Evolutionary conservation across 2,329 filamentous ascomycete genomes (phyloP).

Genomic region (Botryotinia globosa): DNA sequence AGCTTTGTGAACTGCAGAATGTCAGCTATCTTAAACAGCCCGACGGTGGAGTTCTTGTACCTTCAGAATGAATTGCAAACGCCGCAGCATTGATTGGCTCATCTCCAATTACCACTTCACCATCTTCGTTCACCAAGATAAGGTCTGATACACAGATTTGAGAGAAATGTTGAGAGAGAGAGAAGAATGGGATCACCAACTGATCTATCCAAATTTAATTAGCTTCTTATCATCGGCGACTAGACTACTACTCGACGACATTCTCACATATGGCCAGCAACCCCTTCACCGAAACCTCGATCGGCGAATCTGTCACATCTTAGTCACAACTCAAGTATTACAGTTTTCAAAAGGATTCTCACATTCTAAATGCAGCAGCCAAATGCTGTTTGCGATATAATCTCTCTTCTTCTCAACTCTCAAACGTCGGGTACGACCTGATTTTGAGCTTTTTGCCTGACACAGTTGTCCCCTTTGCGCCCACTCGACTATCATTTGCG

Average conservation of each 20-base stretch:
- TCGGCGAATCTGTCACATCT: slow-evolving; percentile 25
- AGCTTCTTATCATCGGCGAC: slow-evolving; percentile 6
- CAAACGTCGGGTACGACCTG: slow-evolving; percentile 42
- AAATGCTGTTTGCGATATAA: slow-evolving; percentile 34
- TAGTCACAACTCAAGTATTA: neutral
- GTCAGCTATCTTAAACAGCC: neutral
- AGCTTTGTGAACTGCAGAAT: slow-evolving; percentile 48
- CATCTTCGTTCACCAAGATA: slow-evolving; percentile 60
- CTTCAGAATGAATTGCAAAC: slow-evolving; percentile 47
- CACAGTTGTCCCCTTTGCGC: slow-evolving; percentile 47
- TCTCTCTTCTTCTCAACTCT: slow-evolving; percentile 30
- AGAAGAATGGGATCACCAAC: slow-evolving; percentile 42
- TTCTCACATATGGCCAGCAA: slow-evolving; percentile 56
- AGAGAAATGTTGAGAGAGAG: slow-evolving; percentile 60
- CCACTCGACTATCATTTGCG: slow-evolving; percentile 43
- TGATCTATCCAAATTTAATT: slow-evolving; percentile 38
- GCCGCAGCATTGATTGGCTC: slow-evolving; percentile 47
- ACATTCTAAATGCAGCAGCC: slow-evolving; percentile 32
- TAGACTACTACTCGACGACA: slow-evolving; percentile 12
- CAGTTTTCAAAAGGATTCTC: neutral
- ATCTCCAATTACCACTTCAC: slow-evolving; percentile 62
- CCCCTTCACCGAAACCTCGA: slow-evolving; percentile 50
- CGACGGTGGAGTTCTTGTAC: slow-evolving; percentile 20
- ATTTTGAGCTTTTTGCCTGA: slow-evolving; percentile 47
- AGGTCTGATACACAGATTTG: slow-evolving; percentile 61